phyloP scores from a whole-genome alignment of 1,284 basidiomycete species.

The Porodaedalea pini region DNA sequence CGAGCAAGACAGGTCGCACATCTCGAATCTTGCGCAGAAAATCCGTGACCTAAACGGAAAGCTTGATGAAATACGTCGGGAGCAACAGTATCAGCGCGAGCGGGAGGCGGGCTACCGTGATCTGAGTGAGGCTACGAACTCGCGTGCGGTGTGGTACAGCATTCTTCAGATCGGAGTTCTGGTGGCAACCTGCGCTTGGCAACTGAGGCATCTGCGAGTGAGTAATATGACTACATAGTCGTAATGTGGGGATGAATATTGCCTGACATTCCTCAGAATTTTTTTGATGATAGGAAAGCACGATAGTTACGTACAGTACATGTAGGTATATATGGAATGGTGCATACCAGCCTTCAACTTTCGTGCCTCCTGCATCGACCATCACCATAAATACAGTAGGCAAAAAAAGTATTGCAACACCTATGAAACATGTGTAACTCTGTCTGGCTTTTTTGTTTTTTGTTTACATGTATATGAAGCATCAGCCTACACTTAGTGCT shows the following conservation, averaged over 20 bases:
- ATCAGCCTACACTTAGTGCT: too few relatives aligned
- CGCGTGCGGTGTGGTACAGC: slow-evolving; percentile 91
- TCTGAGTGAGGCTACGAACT: slow-evolving; percentile 86
- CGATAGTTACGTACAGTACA: slow-evolving; percentile 36
- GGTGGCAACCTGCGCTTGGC: slow-evolving; percentile 86
- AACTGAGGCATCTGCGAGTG: slow-evolving; percentile 88
- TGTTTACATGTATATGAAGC: too few relatives aligned
- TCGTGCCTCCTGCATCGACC: too few relatives aligned
- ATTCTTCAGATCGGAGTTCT: slow-evolving; percentile 84
- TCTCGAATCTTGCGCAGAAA: slow-evolving; percentile 82
- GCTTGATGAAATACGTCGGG: slow-evolving; percentile 87
- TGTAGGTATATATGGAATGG: not conserved
- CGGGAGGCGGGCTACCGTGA: slow-evolving; percentile 89
- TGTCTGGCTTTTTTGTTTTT: too few relatives aligned
- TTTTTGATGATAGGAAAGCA: slow-evolving; percentile 89
- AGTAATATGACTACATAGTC: slow-evolving; percentile 28
- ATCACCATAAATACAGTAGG: too few relatives aligned
- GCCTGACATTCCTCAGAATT: slow-evolving; percentile 47
- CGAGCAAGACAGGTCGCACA: slow-evolving; percentile 83
- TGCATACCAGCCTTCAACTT: too few relatives aligned
- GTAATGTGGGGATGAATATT: not conserved
- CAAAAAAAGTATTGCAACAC: too few relatives aligned
- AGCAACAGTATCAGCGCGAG: slow-evolving; percentile 98
- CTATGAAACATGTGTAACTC: too few relatives aligned
- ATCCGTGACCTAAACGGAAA: slow-evolving; percentile 91